Evolutionary conservation across 768 basidiomycete genomes (phyloP).

Genomic region (Panellus pusillus): DNA sequence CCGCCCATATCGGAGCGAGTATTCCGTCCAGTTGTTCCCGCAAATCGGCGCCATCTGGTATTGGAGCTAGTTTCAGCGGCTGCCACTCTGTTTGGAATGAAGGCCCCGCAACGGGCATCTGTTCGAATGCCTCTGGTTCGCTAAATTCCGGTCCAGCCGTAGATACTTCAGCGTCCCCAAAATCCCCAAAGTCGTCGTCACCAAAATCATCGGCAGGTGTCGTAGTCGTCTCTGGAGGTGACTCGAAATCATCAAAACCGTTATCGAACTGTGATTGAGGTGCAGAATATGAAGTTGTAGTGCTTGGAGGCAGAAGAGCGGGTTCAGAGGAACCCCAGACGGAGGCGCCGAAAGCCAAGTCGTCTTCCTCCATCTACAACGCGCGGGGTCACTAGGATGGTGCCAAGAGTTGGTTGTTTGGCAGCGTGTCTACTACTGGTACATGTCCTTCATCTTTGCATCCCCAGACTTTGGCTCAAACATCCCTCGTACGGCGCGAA

Average conservation of each 20-base stretch:
- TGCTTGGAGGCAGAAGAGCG: conserved; percentile 30
- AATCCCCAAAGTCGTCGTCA: conserved; percentile 73
- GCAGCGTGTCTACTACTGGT: too few species aligned
- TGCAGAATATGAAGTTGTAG: conserved; percentile 22
- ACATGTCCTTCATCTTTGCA: conserved; percentile 60
- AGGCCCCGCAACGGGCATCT: conserved; percentile 41
- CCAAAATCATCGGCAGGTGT: conserved; percentile 76
- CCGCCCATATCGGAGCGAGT: conserved; percentile 64
- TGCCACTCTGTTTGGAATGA: conserved; percentile 52
- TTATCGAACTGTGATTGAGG: conserved; percentile 44
- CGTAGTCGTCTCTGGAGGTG: conserved; percentile 40
- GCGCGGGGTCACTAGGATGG: too few species aligned
- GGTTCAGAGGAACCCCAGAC: conserved; percentile 64
- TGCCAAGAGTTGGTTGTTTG: too few species aligned
- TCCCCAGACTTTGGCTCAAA: conserved; percentile 44
- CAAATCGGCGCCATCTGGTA: conserved; percentile 58
- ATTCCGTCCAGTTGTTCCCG: conserved; percentile 64
- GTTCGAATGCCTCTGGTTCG: conserved; percentile 37
- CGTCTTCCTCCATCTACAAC: conserved; percentile 59
- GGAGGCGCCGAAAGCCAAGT: conserved; percentile 67
- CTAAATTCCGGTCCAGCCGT: conserved; percentile 34
- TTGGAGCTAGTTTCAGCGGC: conserved; percentile 63
- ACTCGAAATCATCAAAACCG: conserved; percentile 59
- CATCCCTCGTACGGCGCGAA: conserved; percentile 53
- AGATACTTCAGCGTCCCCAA: conserved; percentile 61